Base-by-base conservation (phyloP, 345 rosid species). In the Brassica carinata region DNA sequence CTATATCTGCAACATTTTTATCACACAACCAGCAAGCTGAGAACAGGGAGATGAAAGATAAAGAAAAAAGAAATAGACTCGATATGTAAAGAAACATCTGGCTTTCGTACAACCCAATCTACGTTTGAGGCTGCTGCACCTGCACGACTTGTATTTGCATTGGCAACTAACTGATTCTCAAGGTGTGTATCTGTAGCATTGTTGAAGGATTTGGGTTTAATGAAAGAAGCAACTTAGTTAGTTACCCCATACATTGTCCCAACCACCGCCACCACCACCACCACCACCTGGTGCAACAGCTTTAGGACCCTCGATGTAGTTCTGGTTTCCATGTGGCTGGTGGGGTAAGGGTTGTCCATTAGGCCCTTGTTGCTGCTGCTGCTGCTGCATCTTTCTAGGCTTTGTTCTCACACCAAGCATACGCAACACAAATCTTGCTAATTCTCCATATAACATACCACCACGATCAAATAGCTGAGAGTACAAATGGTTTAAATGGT, bases 231-330 rank as follows among this genome's bases (percentile, higher is more conserved):
- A 61, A 26, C 65, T 61, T 51, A 51, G 58, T 53, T 61, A 61
- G 65, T 75, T 78, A 33, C 95, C 97, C 99, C 98, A 96, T 15
- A 92, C 95, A 83, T 84, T 92, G 80, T 92, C 99, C 99, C 99
- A 94, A 69, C 84, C 89, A 79, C 92, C 92, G 2, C 83, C 83
- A 74, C 77, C 80, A 27, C 83, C 74, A n/a, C 83, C 83, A 74
- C 77, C 80, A 27, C 83, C 74, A n/a, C 58, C 58, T 57, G 94
- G 94, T 79, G 87, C 94, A 77, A 71, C 65, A 7, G 81, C 77
- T 86, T 91, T 92, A 7, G 95, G 97, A 4, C 93, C 97, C 83
- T 92, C 94, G 7, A 89, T 85, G 73, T 71, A 85, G 83, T 88
- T 89, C 81, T 87, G 94, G 77, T 85, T 84, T 40, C 91, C 90